phyloP scores from a whole-genome alignment of 331 rosid species.

The Pyrus hybrid region DNA sequence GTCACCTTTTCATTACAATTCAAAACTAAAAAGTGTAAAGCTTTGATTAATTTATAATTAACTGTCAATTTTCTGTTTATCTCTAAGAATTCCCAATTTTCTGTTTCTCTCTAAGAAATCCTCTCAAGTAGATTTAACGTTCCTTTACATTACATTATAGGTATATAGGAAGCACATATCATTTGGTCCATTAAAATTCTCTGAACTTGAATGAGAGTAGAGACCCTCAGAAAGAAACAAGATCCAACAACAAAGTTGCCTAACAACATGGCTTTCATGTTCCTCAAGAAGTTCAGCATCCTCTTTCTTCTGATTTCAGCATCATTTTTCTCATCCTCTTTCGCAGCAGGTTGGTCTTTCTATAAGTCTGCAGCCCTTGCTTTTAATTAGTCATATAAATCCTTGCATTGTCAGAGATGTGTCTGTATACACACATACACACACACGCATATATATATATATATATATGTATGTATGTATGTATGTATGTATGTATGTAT shows the following conservation, averaged over 20 bases:
- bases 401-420: slow-evolving; percentile 28
- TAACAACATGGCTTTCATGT: slow-evolving; percentile 32
- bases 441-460: neutral
- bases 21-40: slow-evolving; percentile 19
- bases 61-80: slow-evolving; percentile 33
- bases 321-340: slow-evolving; percentile 56
- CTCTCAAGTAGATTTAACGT: neutral
- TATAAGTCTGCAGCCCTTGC: slow-evolving; percentile 29
- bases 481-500: neutral
- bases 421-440: neutral
- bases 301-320: slow-evolving; percentile 50
- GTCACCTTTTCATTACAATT: slow-evolving; percentile 45
- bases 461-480: neutral
- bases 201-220: slow-evolving; percentile 21
- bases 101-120: too few species aligned
- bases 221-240: neutral
- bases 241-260: slow-evolving; percentile 10
- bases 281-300: slow-evolving; percentile 39
- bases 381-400: neutral
- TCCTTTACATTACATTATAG: slow-evolving; percentile 11
- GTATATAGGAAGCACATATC: slow-evolving; percentile 23
- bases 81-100: slow-evolving; percentile 6
- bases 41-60: slow-evolving; percentile 17
- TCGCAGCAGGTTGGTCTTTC: slow-evolving; percentile 45
- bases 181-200: slow-evolving; percentile 15